Base-by-base conservation (phyloP, 192 early-diverging fungal genomes). In the Coemansia sp. region DNA sequence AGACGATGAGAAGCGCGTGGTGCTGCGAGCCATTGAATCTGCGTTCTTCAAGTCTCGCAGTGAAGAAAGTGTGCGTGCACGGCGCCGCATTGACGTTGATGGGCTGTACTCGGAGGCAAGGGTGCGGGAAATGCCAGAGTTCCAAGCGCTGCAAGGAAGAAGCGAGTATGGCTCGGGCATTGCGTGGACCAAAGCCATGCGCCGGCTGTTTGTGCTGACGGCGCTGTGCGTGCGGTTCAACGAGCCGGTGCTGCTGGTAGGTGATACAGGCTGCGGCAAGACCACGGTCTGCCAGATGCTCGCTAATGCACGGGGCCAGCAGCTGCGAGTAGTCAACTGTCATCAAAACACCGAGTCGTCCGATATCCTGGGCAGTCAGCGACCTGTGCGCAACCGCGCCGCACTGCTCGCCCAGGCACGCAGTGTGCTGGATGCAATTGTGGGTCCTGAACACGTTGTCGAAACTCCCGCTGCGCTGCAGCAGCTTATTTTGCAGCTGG, bases 241-340 rank as follows among this genome's bases (percentile, higher is more conserved):
- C 57, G 97, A 99, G 69, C 95, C 97, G 14, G 90, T 97, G 24
- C 73, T 99, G 35, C 82, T 99, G 5, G 93, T 99, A 5, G 97
- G 97, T 52, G 97, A 97, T 67, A 98, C 97, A 17, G 97, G 97
- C n/a, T 91, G 91, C 70, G 97, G 96, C 54, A 99, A 98, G 72
- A 99, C 97, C 8, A 98, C 95, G 19, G 93, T 98, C 3, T 96
- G 93, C 75, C 94, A 99, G 75, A 88, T 99, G 78, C 70, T 99
- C 9, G 88, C 94, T 0, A 76, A 86, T 14, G 75, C 92, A 10
- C 82, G 82, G 22, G 55, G 70, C 5, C 80, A 83, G 29, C 83
- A 85, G 17, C 76, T 99, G 39, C 87, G 89, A 59, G 90, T 95
- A 52, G 92, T 99, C 56, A 99, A 98, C 73, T 96, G 94, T 69